Evolutionary conservation across 805 yeast species (phyloP).

Genomic region (Yamadazyma sp.): DNA sequence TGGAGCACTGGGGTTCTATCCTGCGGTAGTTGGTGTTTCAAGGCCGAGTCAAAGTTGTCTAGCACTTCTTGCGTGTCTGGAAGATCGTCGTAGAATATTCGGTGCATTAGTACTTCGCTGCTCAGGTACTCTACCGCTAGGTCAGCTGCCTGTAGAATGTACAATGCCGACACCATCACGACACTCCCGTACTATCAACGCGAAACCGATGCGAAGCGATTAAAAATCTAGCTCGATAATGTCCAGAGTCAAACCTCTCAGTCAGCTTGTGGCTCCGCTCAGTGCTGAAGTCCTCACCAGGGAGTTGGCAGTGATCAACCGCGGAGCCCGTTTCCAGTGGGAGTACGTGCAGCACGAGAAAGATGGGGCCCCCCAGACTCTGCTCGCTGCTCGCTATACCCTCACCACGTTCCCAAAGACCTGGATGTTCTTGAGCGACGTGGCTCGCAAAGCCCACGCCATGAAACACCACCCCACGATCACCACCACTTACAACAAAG

Average conservation of each 20-base stretch:
- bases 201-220: no score
- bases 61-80: slow-evolving; percentile 26
- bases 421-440: slow-evolving; percentile 62
- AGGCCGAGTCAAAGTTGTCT: slow-evolving; percentile 24
- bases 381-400: slow-evolving; percentile 18
- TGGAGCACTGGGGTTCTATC: slow-evolving; percentile 44
- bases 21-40: slow-evolving; percentile 20
- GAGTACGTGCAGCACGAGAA: background rate
- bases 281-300: background rate
- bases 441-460: slow-evolving; percentile 57
- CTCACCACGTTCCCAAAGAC: slow-evolving; percentile 59
- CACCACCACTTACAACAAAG: slow-evolving; percentile 59
- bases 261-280: slow-evolving; percentile 2
- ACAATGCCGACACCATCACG: slow-evolving; percentile 38
- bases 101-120: slow-evolving; percentile 35
- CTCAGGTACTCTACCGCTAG: slow-evolving; percentile 23
- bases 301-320: slow-evolving; percentile 3
- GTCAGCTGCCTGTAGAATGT: slow-evolving; percentile 37
- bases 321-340: background rate
- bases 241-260: no score
- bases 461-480: slow-evolving; percentile 73
- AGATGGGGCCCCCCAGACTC: background rate
- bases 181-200: no score
- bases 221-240: background rate
- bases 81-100: slow-evolving; percentile 33